These are phyloP conservation scores for Trichoderma sp. DNA, from an alignment of 2,329 filamentous ascomycete species.

Conservation along the genomic window DNA sequence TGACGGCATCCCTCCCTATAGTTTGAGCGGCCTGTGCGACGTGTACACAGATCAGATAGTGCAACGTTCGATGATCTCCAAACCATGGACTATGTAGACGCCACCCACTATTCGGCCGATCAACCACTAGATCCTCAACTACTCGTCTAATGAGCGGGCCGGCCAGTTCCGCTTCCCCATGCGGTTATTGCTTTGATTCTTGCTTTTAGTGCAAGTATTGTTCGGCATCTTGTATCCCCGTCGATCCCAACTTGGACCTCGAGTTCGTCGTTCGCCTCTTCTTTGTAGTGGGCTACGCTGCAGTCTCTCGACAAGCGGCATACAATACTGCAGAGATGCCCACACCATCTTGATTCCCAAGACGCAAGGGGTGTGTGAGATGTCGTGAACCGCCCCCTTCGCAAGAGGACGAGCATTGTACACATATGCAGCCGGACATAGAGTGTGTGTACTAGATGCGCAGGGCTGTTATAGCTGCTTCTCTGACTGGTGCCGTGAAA, in stretches of 20 bases:
- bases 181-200: not conserved
- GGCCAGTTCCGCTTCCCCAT: constrained; percentile 9
- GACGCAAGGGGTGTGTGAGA: not conserved
- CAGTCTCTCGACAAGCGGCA: not conserved
- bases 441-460: not conserved
- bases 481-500: not conserved
- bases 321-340: not conserved
- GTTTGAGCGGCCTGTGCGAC: not conserved
- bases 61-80: not conserved
- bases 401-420: not conserved
- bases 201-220: not conserved
- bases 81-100: not conserved
- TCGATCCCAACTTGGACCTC: not conserved
- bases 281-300: not conserved
- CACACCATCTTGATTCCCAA: not conserved
- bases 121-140: not conserved
- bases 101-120: not conserved
- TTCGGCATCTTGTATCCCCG: not conserved
- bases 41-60: not conserved
- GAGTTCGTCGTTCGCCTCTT: not conserved
- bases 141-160: constrained; percentile 7
- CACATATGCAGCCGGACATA: not conserved
- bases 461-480: not conserved
- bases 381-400: not conserved
- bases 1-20: not conserved